A percentile compares a stretch with the other conserved stretches of the same genome.
Evolutionary conservation across 2,329 filamentous ascomycete genomes (phyloP).

Genomic region (Cladosporium sp.): DNA sequence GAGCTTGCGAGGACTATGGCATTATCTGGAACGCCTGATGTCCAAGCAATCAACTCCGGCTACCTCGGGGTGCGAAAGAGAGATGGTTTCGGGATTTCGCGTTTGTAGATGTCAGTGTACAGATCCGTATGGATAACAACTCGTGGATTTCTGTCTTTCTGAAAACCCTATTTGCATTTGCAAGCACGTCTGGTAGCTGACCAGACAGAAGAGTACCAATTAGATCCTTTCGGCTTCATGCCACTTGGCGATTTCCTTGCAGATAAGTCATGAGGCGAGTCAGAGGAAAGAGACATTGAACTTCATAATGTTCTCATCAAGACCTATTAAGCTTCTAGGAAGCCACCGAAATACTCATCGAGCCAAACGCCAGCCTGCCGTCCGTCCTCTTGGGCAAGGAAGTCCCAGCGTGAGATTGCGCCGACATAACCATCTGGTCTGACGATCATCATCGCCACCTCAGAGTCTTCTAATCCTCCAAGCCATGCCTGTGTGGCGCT

Average conservation of each 20-base stretch:
- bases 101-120: neutral
- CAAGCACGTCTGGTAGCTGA: neutral
- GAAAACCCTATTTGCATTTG: no score
- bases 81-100: constrained; percentile 26
- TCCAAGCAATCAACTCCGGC: constrained; percentile 23
- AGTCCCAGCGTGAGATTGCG: constrained; percentile 51
- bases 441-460: constrained; percentile 67
- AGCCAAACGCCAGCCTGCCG: constrained; percentile 46
- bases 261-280: neutral
- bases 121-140: neutral
- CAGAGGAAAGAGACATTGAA: neutral
- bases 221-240: neutral
- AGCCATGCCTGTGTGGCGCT: constrained; percentile 69
- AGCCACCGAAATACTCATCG: constrained; percentile 53
- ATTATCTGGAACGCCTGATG: constrained; percentile 23
- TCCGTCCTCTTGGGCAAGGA: constrained; percentile 34
- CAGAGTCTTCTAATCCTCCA: constrained; percentile 55
- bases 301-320: neutral
- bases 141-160: neutral
- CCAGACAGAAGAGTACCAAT: neutral
- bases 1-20: constrained; percentile 28
- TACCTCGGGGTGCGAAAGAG: constrained; percentile 24
- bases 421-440: constrained; percentile 75
- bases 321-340: constrained; percentile 35
- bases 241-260: neutral